Evolutionary conservation across 1,139 yeast species (phyloP).

Genomic region (Protomyces macrosporus): DNA sequence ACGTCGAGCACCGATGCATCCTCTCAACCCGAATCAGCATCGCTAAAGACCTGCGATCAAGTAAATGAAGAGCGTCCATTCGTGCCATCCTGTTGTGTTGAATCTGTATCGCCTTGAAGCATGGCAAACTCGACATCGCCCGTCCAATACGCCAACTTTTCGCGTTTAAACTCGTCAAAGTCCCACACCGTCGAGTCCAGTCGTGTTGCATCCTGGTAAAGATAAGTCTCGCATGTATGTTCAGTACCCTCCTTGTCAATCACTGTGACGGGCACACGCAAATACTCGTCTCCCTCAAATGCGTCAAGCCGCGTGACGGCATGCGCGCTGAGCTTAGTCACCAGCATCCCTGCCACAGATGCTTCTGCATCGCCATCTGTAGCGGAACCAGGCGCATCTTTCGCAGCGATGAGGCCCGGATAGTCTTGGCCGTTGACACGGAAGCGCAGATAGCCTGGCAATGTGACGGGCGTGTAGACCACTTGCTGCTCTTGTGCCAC

Average conservation of each 20-base stretch:
- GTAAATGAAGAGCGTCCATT: neutral
- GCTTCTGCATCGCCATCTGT: neutral
- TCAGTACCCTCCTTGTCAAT: neutral
- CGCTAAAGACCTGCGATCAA: neutral
- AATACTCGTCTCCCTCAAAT: conserved; percentile 26
- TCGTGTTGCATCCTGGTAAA: neutral
- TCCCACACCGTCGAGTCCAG: conserved; percentile 8
- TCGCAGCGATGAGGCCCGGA: conserved; percentile 9
- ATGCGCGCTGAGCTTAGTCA: neutral
- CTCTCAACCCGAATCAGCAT: too few species aligned
- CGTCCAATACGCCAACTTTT: conserved; percentile 12
- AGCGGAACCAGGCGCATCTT: neutral
- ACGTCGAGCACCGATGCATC: too few species aligned
- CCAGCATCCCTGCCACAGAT: conserved; percentile 12
- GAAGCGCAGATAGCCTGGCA: conserved; percentile 11
- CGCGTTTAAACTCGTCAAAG: conserved; percentile 1
- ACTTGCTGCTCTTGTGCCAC: neutral
- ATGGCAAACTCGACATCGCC: conserved; percentile 5
- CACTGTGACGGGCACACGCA: neutral
- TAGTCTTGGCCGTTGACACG: conserved; percentile 15
- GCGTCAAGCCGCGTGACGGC: conserved; percentile 11
- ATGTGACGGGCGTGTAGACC: neutral
- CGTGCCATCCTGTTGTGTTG: neutral
- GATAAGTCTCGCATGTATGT: conserved; percentile 4
- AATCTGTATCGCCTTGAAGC: neutral